Evolutionary conservation across 306 rosid species (phyloP), one percentile per base, ranked within the genome.

Genomic region (Lotus japonicus): DNA sequence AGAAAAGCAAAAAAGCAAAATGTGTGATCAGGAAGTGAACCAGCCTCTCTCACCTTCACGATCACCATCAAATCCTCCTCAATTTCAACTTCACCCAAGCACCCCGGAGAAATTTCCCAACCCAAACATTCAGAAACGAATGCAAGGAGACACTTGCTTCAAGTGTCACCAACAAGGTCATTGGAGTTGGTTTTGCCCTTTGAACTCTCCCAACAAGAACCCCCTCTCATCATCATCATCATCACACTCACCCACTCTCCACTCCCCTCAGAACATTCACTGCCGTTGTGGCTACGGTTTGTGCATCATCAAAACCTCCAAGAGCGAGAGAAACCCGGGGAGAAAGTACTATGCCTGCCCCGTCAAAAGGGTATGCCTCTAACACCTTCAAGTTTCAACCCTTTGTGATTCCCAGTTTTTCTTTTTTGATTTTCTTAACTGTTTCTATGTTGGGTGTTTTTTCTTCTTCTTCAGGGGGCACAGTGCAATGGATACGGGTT

Each of bases 271-370:
- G 0, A 28, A 1, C 6, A 70, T 83, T 35, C 42, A 8, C 26
- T 83, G 90, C 65, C 77, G 66, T 11, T 64, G 82, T 11, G 84
- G 82, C 11, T 66, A 78, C 4, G 85, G 79, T 11, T 0, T 23
- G 6, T 86, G 85, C 45, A 12, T 7, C 8, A 26, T 72, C 3
- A 72, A 16, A 60, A 18, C 6, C 12, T 3, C 79, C 23, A 4
- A 0, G 0, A 53, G 5, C 31, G 14, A 1, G 0, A 48, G 3
- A 5, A 85, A 82, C 66, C 4, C 4, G 0, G 73, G 28, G 4
- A 73, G 60, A 13, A 2, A 11, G 9, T 86, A 38, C 60, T 86
- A 66, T 51, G 54, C 11, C 5, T 86, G 88, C 72, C 84, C 85
- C 67, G 70, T 83, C 70, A 35, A 55, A 58, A 74, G 66, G 83